Percentiles rank a stretch among this genome's conserved stretches.
These are phyloP conservation scores for Reticulascus tulasneorum DNA, from an alignment of 2,329 filamentous ascomycete genomes.

Conservation along the genomic window DNA sequence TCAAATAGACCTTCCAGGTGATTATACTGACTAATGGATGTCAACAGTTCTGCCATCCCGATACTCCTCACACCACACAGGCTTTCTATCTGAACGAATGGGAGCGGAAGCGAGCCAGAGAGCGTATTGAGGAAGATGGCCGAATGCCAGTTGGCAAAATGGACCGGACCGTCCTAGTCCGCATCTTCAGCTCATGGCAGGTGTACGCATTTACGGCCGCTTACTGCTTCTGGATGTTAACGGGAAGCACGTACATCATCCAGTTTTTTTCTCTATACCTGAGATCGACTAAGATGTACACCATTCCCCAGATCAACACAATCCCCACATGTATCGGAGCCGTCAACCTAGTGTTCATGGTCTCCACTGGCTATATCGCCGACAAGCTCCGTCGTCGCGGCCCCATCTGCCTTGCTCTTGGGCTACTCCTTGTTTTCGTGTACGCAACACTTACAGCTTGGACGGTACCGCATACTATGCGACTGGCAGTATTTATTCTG, in stretches of 20 bases:
- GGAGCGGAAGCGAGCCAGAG: slow-evolving; percentile 61
- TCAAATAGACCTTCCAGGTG: no score
- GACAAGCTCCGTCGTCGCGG: slow-evolving; percentile 31
- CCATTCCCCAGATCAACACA: slow-evolving; percentile 38
- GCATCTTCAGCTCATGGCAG: slow-evolving; percentile 38
- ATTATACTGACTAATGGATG: no score
- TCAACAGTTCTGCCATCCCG: slow-evolving; percentile 31
- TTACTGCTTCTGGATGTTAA: slow-evolving; percentile 35
- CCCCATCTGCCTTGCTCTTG: slow-evolving; percentile 30
- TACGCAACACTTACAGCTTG: slow-evolving; percentile 33
- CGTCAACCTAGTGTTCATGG: slow-evolving; percentile 38
- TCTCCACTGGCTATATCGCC: slow-evolving; percentile 28
- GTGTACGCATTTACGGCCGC: slow-evolving; percentile 37
- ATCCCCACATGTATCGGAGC: slow-evolving; percentile 40
- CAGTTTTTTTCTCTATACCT: slow-evolving; percentile 38
- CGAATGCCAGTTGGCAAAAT: slow-evolving; percentile 31
- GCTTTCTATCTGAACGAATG: slow-evolving; percentile 42
- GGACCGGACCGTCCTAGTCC: slow-evolving; percentile 29
- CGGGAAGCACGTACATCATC: slow-evolving; percentile 33
- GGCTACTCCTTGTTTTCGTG: slow-evolving; percentile 28
- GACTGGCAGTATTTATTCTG: slow-evolving; percentile 35
- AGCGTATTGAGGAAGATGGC: slow-evolving; percentile 61
- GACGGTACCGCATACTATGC: slow-evolving; percentile 30
- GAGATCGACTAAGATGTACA: slow-evolving; percentile 28
- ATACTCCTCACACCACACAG: slow-evolving; percentile 36